Evolutionary conservation across 2,329 filamentous ascomycete species (phyloP).

Genomic region (Fusarium bactridioides): DNA sequence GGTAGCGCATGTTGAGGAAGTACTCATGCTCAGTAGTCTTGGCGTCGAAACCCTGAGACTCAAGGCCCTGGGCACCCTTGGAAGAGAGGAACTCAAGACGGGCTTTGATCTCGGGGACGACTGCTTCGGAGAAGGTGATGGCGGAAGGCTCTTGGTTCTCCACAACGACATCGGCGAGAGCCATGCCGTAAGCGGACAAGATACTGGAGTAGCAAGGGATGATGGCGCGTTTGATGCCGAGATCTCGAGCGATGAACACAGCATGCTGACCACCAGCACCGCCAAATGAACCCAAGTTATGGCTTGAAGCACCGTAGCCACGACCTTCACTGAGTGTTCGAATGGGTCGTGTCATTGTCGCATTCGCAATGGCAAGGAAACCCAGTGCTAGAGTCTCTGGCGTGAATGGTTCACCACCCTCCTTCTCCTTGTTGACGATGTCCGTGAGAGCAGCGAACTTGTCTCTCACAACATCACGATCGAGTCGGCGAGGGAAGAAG

Average conservation of each 20-base stretch:
- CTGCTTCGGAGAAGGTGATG: constrained; percentile 37
- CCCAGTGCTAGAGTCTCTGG: constrained; percentile 63
- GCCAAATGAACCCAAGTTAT: constrained; percentile 44
- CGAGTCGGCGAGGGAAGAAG: constrained; percentile 66
- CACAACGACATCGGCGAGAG: constrained; percentile 55
- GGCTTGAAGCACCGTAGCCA: constrained; percentile 37
- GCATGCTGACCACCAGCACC: constrained; percentile 55
- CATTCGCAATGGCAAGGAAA: constrained; percentile 77
- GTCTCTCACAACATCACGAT: constrained; percentile 48
- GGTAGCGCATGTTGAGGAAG: constrained; percentile 56
- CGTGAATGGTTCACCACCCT: constrained; percentile 25
- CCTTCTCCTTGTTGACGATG: constrained; percentile 36
- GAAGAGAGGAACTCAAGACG: constrained; percentile 38
- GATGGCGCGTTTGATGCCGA: constrained; percentile 53
- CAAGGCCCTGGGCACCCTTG: constrained; percentile 34
- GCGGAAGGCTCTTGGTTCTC: constrained; percentile 51
- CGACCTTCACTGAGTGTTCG: constrained; percentile 42
- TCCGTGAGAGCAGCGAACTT: constrained; percentile 54
- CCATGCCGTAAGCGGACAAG: constrained; percentile 57
- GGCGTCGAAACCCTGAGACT: constrained; percentile 48
- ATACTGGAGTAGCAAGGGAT: constrained; percentile 57
- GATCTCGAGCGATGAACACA: constrained; percentile 51
- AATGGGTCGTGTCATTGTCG: constrained; percentile 78
- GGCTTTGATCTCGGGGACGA: constrained; percentile 20
- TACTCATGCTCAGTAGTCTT: constrained; percentile 53